Percentiles rank a stretch among this genome's conserved stretches.
phyloP scores from a whole-genome alignment of 306 rosid species.

The Quillaja saponaria region DNA sequence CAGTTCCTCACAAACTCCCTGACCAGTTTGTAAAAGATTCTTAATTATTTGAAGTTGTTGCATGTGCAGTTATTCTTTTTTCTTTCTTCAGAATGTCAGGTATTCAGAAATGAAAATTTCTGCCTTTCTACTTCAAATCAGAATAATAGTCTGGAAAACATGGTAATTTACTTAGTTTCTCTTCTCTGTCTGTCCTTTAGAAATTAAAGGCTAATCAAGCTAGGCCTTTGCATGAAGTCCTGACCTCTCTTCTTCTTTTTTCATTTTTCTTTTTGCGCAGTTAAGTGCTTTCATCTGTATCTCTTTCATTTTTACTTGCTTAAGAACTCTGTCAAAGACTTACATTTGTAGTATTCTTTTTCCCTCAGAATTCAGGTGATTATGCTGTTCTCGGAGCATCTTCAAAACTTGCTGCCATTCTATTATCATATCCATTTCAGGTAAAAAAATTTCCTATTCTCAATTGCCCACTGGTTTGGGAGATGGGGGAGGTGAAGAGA shows the following conservation, averaged over 20 bases:
- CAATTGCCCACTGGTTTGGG: slow-evolving; percentile 21
- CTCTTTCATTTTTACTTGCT: slow-evolving; percentile 11
- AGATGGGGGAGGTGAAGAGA: not conserved
- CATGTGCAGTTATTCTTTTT: too few relatives aligned
- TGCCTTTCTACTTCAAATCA: too few relatives aligned
- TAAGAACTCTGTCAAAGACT: slow-evolving; percentile 10
- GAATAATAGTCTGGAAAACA: too few relatives aligned
- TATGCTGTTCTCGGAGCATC: slow-evolving; percentile 87
- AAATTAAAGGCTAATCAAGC: slow-evolving; percentile 7
- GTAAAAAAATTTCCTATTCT: slow-evolving; percentile 39
- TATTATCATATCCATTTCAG: slow-evolving; percentile 91
- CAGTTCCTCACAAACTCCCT: too few relatives aligned
- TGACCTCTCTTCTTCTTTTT: not conserved
- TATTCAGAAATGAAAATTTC: too few relatives aligned
- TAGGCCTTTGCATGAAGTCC: not conserved
- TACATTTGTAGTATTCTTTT: slow-evolving; percentile 1
- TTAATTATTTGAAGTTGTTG: too few relatives aligned
- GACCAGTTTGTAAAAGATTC: too few relatives aligned
- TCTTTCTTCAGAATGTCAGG: too few relatives aligned
- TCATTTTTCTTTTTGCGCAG: slow-evolving; percentile 14
- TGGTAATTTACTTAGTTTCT: too few relatives aligned
- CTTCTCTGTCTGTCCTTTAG: too few relatives aligned
- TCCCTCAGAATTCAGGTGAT: slow-evolving; percentile 71
- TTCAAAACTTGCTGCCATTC: slow-evolving; percentile 67
- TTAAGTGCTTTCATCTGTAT: slow-evolving; percentile 16